A percentile compares a stretch with the other conserved stretches of the same genome.
Conservation (phyloP, 257 asterid genomes). For the Scutellaria baicalensis region DNA sequence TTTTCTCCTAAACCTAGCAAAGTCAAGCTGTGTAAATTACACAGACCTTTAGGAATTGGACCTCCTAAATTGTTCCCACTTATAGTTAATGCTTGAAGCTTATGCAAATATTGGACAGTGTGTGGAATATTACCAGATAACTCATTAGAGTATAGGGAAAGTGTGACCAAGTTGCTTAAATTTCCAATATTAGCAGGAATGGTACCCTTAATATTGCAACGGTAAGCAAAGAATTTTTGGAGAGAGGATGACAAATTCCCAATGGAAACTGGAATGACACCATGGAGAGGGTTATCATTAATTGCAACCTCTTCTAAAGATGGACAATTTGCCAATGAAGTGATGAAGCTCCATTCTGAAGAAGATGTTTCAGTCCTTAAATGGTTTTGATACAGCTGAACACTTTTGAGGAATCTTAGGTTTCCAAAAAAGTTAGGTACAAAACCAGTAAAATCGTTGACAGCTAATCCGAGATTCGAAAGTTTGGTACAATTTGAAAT, state of each 20-base stretch:
- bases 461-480: rapidly evolving
- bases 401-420: background rate
- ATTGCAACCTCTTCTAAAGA: background rate
- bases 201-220: background rate
- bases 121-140: background rate
- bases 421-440: background rate
- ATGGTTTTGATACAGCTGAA: background rate
- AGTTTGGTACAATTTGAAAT: background rate
- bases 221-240: background rate
- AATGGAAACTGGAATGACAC: slow-evolving; percentile 12
- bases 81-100: slow-evolving; percentile 5
- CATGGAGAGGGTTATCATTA: slow-evolving; percentile 1
- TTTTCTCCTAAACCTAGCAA: background rate
- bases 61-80: background rate
- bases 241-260: slow-evolving; percentile 23
- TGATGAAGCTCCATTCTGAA: slow-evolving; percentile 8
- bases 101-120: background rate
- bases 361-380: background rate
- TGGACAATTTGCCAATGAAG: slow-evolving; percentile 22
- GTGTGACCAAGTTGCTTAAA: background rate
- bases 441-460: background rate
- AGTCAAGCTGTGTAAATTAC: background rate
- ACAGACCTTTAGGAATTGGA: background rate
- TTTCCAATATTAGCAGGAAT: background rate
- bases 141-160: background rate